A percentile compares a stretch with the other conserved stretches of the same genome.
phyloP scores from a whole-genome alignment of 2,329 filamentous ascomycete genomes.

The Saccharata proteae region DNA sequence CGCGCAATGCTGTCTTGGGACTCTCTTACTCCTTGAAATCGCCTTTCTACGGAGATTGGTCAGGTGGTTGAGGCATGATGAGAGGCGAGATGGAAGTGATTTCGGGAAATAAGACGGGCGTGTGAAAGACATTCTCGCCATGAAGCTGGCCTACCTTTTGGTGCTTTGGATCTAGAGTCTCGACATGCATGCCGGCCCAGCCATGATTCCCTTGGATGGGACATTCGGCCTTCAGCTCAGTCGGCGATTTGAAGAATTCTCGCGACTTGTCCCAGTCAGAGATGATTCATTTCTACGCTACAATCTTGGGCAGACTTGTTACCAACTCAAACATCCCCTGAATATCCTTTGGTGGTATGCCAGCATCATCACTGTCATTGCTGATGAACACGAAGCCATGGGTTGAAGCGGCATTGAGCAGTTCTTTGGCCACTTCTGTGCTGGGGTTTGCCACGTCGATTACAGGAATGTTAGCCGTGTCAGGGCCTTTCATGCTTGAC shows the following conservation, averaged over 20 bases:
- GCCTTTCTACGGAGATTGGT: conserved; percentile 37
- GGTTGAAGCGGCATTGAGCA: conserved; percentile 68
- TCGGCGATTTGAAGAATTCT: conserved; percentile 58
- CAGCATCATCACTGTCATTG: conserved; percentile 51
- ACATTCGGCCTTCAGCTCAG: conserved; percentile 61
- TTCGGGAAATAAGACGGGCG: not conserved
- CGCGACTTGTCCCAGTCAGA: conserved; percentile 42
- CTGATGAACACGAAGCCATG: conserved; percentile 87
- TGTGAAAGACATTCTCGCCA: conserved; percentile 1
- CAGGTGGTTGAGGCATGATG: no score
- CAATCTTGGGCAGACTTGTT: conserved; percentile 13
- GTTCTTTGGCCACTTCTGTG: conserved; percentile 47
- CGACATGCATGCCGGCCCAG: conserved; percentile 78
- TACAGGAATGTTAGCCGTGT: conserved; percentile 50
- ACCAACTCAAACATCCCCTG: conserved; percentile 65
- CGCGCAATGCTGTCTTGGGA: not conserved
- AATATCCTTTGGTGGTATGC: conserved; percentile 45
- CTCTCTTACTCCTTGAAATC: conserved; percentile 78
- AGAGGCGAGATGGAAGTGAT: conserved; percentile 2
- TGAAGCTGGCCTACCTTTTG: conserved; percentile 49
- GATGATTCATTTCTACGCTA: not conserved
- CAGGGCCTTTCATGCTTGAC: no score
- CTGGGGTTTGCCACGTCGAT: conserved; percentile 62
- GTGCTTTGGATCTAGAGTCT: conserved; percentile 73
- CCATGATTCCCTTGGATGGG: conserved; percentile 74